These are phyloP conservation scores for Yamadazyma insecticola DNA, from an alignment of 805 yeast genomes.

Conservation along the genomic window DNA sequence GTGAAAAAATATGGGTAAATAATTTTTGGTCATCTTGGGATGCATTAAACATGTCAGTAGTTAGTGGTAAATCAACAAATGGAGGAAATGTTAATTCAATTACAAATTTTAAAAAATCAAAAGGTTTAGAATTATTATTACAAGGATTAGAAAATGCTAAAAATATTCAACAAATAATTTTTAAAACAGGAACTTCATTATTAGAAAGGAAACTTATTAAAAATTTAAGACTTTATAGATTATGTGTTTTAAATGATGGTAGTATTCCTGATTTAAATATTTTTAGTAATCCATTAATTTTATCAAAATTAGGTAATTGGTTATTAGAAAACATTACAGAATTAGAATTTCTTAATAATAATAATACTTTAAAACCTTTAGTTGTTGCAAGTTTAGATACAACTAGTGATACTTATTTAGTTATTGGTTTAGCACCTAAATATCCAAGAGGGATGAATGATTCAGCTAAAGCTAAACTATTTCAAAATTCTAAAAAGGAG, in stretches of 20 bases:
- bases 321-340: constrained; percentile 85
- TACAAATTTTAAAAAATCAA: constrained; percentile 22
- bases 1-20: constrained; percentile 66
- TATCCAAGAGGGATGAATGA: constrained; percentile 49
- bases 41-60: constrained; percentile 35
- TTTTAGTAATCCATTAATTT: constrained; percentile 81
- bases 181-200: constrained; percentile 84
- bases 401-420: constrained; percentile 71
- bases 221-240: constrained; percentile 71
- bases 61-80: constrained; percentile 8
- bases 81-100: constrained; percentile 5
- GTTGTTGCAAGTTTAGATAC: constrained; percentile 81
- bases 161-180: constrained; percentile 73
- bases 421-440: constrained; percentile 85
- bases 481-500: constrained; percentile 17
- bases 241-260: constrained; percentile 84
- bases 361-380: constrained; percentile 57
- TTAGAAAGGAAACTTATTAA: constrained; percentile 78
- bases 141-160: constrained; percentile 86
- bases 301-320: constrained; percentile 87
- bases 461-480: constrained; percentile 28
- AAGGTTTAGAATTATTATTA: constrained; percentile 48
- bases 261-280: constrained; percentile 66
- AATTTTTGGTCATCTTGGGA: constrained; percentile 66
- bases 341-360: constrained; percentile 46